phyloP scores from a whole-genome alignment of 768 basidiomycete genomes.

The Tylopilus balloui region DNA sequence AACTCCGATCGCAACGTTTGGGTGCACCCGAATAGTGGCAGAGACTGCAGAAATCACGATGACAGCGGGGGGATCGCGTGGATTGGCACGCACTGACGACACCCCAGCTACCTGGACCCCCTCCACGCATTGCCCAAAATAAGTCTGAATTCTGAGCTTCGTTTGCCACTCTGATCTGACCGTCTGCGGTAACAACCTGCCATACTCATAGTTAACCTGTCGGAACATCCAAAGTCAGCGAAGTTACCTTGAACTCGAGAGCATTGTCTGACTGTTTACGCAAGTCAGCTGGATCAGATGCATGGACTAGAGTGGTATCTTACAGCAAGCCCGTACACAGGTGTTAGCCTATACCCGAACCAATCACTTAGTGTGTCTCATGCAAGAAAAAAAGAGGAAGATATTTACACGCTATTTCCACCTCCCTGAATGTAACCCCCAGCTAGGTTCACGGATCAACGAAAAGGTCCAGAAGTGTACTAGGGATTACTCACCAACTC shows the following conservation, averaged over 20 bases:
- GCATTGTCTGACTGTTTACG: slow-evolving; percentile 40
- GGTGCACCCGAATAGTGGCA: slow-evolving; percentile 12
- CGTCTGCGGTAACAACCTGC: slow-evolving; percentile 39
- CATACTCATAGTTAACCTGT: neutral
- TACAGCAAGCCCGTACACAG: slow-evolving; percentile 42
- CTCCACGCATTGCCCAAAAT: slow-evolving; percentile 53
- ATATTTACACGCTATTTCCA: slow-evolving; percentile 36
- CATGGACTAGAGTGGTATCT: neutral
- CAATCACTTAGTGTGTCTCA: neutral
- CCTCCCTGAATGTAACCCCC: slow-evolving; percentile 51
- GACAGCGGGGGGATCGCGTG: neutral
- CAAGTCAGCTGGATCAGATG: neutral
- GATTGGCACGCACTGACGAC: slow-evolving; percentile 32
- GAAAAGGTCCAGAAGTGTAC: neutral
- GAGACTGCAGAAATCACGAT: slow-evolving; percentile 11
- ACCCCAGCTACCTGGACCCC: slow-evolving; percentile 50
- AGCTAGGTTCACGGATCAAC: slow-evolving; percentile 20
- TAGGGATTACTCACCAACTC: slow-evolving; percentile 7
- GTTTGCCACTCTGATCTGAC: slow-evolving; percentile 38
- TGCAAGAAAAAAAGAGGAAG: neutral
- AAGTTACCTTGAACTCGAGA: slow-evolving; percentile 36
- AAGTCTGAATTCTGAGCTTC: slow-evolving; percentile 40
- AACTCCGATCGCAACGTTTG: slow-evolving; percentile 9
- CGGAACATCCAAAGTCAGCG: neutral
- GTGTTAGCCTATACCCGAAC: slow-evolving; percentile 25